phyloP scores from a whole-genome alignment of 257 asterid genomes.

The Solanum rostratum region DNA sequence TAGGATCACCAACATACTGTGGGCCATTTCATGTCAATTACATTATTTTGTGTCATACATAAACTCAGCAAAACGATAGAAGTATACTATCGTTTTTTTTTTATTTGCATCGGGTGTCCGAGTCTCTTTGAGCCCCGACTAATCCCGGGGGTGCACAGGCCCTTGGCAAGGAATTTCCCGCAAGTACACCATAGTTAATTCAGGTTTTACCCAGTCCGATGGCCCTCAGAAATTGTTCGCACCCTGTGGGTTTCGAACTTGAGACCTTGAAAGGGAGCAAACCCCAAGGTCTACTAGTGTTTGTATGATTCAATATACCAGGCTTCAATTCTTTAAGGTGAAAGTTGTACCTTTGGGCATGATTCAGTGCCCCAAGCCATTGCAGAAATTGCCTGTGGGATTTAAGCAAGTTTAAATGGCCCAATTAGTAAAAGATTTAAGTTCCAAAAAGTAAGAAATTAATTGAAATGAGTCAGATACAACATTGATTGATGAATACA shows the following conservation, averaged over 20 bases:
- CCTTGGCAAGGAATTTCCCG: too few species aligned
- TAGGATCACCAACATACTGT: too few species aligned
- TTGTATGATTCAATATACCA: background rate
- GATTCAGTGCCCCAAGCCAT: slow-evolving; percentile 99
- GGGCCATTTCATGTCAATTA: background rate
- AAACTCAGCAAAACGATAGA: background rate
- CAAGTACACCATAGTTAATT: too few species aligned
- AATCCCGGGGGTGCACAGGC: too few species aligned
- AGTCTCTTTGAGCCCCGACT: too few species aligned
- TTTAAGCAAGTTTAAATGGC: background rate
- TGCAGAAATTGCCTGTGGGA: slow-evolving; percentile 80
- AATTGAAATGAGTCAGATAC: background rate
- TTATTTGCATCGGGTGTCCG: too few species aligned
- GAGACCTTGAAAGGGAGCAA: too few species aligned
- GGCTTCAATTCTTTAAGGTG: background rate
- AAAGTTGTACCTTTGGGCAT: slow-evolving; percentile 77
- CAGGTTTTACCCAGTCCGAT: too few species aligned
- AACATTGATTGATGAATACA: background rate
- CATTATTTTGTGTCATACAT: background rate
- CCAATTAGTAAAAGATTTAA: background rate
- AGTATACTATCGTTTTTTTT: background rate
- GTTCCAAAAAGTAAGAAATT: background rate
- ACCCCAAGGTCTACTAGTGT: background rate
- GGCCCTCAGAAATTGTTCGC: too few species aligned
- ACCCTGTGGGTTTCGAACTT: too few species aligned